Percentiles rank a stretch among this genome's conserved stretches.
Conservation (phyloP, 192 early-diverging fungal species). For the Podila clonocystis region DNA sequence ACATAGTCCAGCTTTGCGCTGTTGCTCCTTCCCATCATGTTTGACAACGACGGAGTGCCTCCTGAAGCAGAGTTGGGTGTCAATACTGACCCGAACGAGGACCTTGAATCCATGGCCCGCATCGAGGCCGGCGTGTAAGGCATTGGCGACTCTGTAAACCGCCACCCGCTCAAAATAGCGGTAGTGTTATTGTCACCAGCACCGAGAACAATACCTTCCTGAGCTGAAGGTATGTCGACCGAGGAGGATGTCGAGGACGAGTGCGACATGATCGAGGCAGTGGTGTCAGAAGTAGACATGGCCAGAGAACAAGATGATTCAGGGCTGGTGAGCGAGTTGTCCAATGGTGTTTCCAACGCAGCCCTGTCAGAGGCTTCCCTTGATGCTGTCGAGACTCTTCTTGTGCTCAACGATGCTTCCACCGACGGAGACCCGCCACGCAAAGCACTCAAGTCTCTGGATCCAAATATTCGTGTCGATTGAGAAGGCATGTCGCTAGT, state of each 20-base stretch:
- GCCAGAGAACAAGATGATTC: background rate
- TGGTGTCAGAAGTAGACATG: background rate
- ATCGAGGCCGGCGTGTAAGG: conserved; percentile 10
- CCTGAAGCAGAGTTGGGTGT: background rate
- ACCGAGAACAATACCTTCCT: background rate
- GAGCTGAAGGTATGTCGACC: background rate
- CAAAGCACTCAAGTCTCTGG: background rate
- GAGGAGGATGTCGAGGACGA: background rate
- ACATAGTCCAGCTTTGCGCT: conserved; percentile 18
- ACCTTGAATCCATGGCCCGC: background rate
- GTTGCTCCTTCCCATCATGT: background rate
- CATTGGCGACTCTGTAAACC: conserved; percentile 22
- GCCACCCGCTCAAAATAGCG: background rate
- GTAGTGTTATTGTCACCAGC: background rate
- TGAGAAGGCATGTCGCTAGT: background rate
- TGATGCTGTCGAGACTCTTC: background rate
- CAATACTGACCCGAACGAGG: background rate
- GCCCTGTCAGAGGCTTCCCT: background rate
- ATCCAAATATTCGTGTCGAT: background rate
- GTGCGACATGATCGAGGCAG: background rate
- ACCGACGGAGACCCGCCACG: no score
- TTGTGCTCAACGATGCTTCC: no score
- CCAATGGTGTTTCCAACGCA: background rate
- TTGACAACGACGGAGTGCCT: background rate
- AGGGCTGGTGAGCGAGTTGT: background rate